Base-by-base conservation (phyloP, 2,329 filamentous ascomycete genomes). In the Apiospora kogelbergensis region DNA sequence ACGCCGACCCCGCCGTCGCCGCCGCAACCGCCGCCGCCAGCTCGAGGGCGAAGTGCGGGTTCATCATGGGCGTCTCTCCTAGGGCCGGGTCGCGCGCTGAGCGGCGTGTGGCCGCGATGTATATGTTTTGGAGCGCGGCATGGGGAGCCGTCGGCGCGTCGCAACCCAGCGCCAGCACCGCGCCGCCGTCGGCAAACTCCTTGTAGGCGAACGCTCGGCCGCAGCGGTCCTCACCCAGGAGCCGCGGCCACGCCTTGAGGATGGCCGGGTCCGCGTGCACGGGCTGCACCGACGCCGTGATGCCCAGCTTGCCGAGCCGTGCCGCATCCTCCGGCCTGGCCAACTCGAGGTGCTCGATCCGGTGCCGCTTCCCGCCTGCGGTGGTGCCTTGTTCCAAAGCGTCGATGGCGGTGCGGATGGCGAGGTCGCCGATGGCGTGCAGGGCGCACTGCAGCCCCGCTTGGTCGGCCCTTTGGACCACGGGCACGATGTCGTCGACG, bases 321-420 rank as follows among this genome's bases (percentile, higher is more conserved):
- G 74, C 80, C 0, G 87, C 89, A 72, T 91, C 89, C 68, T 82
- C 80, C 0, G 82, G 81, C 0, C 83, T 83, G 0, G 88, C 82
- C 40, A 91, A 81, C 75, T 91, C 89, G 3, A 91, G 80, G 74
- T 91, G 89, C 78, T 91, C 89, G 72, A 91, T 88, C 20, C 89
- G 84, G 66, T 90, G 89, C 2, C 89, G 83, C 9, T 84, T 82
- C 17, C 20, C 48, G 24, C 24, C 24, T 0, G 83, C 81, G 70
- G 78, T 79, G 0, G 79, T 74, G 42, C 75, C 78, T 66, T 75
- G 74, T 69, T 82, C 85, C 20, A 91, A 81, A 0, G 83, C 83
- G 71, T 91, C 85, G 69, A 91, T 83, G 9, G 88, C 88, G 71
- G 85, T 86, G 46, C 79, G 81, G 37, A 90, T 81, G 0, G 89